Base-by-base conservation (phyloP, 2,329 filamentous ascomycete species). In the Penicillium olsonii region DNA sequence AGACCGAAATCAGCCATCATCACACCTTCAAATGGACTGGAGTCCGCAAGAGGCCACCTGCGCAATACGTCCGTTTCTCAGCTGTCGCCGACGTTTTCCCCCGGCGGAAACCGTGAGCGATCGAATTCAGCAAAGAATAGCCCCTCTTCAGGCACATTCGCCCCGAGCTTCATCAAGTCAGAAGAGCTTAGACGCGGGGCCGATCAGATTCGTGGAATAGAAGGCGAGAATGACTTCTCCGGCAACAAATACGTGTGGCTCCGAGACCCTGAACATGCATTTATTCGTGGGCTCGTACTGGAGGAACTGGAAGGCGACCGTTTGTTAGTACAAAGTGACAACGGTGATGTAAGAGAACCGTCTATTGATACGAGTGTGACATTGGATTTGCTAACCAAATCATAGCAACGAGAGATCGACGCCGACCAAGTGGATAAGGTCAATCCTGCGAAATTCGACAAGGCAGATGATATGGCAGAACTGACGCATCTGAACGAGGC, bases 371-470 rank as follows among this genome's bases (percentile, higher is more conserved):
- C 4, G 29, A 6, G 12, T 5, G 12, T 15, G 27, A 11, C 35
- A 17, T 15, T 4, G 26, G 27, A n/a, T 18, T n/a, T 6, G 45
- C 64, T 71, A 31, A 71, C 58, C 37, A 15, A 41, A 19, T 37
- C 47, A 41, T 50, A 94, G 85, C 90, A 96, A 84, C 87, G 90
- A 60, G 88, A 95, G 67, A 87, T 94, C 42, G 87, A 92, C 59
- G 75, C 83, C 43, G 92, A 97, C 63, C 87, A 85, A 62, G 91
- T 96, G 60, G 95, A 99, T 79, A 97, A 96, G 74, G 95, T 99
- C 77, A 99, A 99, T 73, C 94, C 94, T 39, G 92, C 92, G 65
- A 99, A 99, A 70, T 99, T 99, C 75, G 94, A 99, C 81, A 99
- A 96, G 74, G 92, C 92, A 57, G 91, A 95, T 75, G 95, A 99